These are phyloP conservation scores for Aspergillus nidulans DNA, from an alignment of 495 filamentous ascomycete species.

Conservation along the genomic window DNA sequence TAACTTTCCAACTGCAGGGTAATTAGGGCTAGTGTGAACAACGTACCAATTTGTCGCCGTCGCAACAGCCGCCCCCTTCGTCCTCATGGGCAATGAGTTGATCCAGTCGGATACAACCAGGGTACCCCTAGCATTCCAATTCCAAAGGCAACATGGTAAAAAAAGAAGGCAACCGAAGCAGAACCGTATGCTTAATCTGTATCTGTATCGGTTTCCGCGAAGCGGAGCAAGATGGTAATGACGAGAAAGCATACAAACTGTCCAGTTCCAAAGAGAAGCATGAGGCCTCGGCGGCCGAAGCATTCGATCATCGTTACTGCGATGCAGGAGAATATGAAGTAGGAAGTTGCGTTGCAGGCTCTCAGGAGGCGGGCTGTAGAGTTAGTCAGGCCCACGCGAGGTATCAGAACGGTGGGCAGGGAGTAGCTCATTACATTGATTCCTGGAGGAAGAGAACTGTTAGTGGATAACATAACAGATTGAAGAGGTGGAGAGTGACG, in stretches of 20 bases:
- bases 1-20: background rate
- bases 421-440: constrained; percentile 49
- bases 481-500: background rate
- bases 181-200: constrained; percentile 26
- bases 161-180: constrained; percentile 51
- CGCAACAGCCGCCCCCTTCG: constrained; percentile 53
- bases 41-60: constrained; percentile 55
- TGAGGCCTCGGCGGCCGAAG: constrained; percentile 48
- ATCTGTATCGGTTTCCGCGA: constrained; percentile 35
- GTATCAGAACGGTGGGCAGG: constrained; percentile 47
- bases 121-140: constrained; percentile 54
- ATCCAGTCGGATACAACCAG: constrained; percentile 62
- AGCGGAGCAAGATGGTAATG: constrained; percentile 51
- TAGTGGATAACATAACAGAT: background rate
- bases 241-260: constrained; percentile 49
- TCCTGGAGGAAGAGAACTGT: background rate
- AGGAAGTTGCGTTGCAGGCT: constrained; percentile 47
- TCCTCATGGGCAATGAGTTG: constrained; percentile 53
- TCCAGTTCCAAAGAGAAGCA: constrained; percentile 46
- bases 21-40: background rate
- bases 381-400: constrained; percentile 43
- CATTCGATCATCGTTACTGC: constrained; percentile 46
- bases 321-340: constrained; percentile 45
- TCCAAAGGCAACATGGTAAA: constrained; percentile 49
- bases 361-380: constrained; percentile 46